These are phyloP conservation scores for Noccaea bulbosa DNA, from an alignment of 345 rosid species.

Conservation along the genomic window DNA sequence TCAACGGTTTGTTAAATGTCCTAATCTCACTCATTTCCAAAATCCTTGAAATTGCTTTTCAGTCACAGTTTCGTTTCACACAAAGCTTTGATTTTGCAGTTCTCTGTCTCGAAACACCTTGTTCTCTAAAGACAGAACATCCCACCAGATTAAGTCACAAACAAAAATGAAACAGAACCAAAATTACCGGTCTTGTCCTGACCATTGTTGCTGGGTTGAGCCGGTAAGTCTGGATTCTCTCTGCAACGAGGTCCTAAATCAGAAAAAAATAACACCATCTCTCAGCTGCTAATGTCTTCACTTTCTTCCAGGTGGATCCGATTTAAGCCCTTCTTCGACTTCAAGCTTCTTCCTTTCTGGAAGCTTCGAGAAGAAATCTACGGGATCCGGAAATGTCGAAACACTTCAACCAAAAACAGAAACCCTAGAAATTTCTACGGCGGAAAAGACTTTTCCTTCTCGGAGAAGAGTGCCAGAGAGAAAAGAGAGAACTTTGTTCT, in stretches of 20 bases:
- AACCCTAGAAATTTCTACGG: conserved; percentile 4
- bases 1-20: not conserved
- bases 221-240: no score
- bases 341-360: not conserved
- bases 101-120: not conserved
- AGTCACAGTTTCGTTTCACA: not conserved
- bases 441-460: not conserved
- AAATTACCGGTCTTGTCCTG: not conserved
- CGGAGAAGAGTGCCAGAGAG: no score
- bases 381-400: not conserved
- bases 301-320: not conserved
- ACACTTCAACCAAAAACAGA: not conserved
- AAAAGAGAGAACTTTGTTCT: no score
- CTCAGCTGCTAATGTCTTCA: not conserved
- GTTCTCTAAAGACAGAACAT: no score
- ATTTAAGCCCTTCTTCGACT: not conserved
- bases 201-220: no score
- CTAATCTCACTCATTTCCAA: not conserved
- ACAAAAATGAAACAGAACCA: no score
- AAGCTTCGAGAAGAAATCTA: conserved; percentile 2
- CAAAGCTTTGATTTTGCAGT: conserved; percentile 3
- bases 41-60: not conserved
- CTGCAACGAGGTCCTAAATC: not conserved
- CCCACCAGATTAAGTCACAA: no score
- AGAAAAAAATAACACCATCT: not conserved